Evolutionary conservation across 1,284 basidiomycete genomes (phyloP).

Genomic region (Sanghuangporus baumii): DNA sequence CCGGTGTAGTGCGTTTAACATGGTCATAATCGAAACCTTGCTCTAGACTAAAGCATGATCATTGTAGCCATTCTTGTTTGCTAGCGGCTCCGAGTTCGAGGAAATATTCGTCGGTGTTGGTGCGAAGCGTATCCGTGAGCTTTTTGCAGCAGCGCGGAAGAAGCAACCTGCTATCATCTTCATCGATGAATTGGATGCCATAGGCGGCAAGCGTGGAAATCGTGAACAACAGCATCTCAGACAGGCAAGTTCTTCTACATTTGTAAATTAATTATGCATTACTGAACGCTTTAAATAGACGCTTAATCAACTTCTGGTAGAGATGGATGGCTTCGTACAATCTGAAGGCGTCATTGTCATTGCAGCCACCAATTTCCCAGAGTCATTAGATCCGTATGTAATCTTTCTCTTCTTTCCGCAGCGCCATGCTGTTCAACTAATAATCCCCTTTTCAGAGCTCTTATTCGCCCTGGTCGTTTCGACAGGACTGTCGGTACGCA

Average conservation of each 20-base stretch:
- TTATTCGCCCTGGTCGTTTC: constrained; percentile 91
- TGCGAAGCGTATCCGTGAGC: constrained; percentile 92
- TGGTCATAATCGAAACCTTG: background rate
- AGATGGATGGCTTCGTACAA: constrained; percentile 93
- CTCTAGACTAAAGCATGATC: background rate
- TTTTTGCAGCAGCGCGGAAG: constrained; percentile 93
- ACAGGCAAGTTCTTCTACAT: constrained; percentile 34
- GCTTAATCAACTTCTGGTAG: constrained; percentile 89
- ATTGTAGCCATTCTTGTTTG: constrained; percentile 72
- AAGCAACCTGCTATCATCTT: constrained; percentile 94
- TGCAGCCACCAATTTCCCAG: constrained; percentile 93
- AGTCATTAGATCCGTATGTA: constrained; percentile 79
- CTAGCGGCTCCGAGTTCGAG: constrained; percentile 92
- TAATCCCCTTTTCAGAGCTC: constrained; percentile 50
- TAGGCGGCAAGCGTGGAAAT: constrained; percentile 87
- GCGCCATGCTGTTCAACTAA: background rate
- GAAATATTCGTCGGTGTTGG: constrained; percentile 98
- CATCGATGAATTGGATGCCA: constrained; percentile 90
- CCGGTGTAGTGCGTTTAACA: constrained; percentile 59
- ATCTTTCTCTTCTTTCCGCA: background rate
- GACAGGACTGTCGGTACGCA: constrained; percentile 68
- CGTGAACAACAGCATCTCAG: constrained; percentile 88
- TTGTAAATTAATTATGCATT: background rate
- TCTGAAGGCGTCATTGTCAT: constrained; percentile 90
- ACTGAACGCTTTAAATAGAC: constrained; percentile 41